Conservation (phyloP, 768 basidiomycete genomes). For the Tricholoma terreum region DNA sequence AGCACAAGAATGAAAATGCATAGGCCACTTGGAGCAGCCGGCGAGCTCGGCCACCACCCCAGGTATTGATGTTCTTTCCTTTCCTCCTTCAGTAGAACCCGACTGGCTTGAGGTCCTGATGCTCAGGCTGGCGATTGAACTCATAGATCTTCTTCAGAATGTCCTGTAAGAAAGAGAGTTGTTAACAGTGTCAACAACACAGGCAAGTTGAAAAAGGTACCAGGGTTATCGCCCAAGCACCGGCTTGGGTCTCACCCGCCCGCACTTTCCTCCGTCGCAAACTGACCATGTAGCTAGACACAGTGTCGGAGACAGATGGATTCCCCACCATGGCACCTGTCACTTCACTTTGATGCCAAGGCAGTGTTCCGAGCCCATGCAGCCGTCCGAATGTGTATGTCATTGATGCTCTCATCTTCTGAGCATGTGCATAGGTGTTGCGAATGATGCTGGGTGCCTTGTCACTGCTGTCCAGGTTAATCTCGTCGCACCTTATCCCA, state of each 20-base stretch:
- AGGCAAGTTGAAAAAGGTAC: too few species aligned
- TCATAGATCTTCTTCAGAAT: not conserved
- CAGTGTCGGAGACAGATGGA: slow-evolving; percentile 22
- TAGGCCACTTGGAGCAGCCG: slow-evolving; percentile 30
- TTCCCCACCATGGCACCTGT: slow-evolving; percentile 22
- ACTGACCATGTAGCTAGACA: slow-evolving; percentile 26
- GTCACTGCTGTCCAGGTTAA: too few species aligned
- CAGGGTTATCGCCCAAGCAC: not conserved
- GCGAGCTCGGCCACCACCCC: slow-evolving; percentile 27
- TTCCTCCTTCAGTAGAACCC: slow-evolving; percentile 5
- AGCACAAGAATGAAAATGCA: slow-evolving; percentile 29
- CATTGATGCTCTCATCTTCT: slow-evolving; percentile 32
- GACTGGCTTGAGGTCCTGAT: slow-evolving; percentile 17
- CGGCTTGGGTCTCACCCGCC: slow-evolving; percentile 15
- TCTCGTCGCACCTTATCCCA: too few species aligned
- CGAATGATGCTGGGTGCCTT: too few species aligned
- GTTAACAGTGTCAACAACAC: too few species aligned
- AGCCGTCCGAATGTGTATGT: slow-evolving; percentile 21
- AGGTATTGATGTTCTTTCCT: slow-evolving; percentile 12
- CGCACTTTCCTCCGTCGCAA: slow-evolving; percentile 25
- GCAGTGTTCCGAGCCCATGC: slow-evolving; percentile 19
- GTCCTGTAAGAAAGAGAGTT: not conserved
- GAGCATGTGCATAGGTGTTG: slow-evolving; percentile 22
- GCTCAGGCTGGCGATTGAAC: not conserved
- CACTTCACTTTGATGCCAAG: slow-evolving; percentile 25